Conservation (phyloP, 2,329 filamentous ascomycete genomes). For the Diaporthe sp. region DNA sequence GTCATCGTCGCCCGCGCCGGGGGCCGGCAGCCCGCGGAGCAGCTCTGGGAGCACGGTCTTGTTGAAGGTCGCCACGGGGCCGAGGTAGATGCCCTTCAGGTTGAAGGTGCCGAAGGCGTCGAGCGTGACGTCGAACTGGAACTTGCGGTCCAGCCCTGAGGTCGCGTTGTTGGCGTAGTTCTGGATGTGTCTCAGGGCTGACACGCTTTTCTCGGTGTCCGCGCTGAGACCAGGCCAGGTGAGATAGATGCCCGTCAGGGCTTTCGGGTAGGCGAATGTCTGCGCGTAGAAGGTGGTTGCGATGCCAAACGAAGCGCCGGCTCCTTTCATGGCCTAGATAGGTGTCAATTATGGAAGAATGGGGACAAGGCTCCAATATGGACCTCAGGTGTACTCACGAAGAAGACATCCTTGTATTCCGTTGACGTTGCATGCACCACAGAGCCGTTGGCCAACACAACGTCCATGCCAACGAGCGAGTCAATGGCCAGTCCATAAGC, state of each 20-base stretch:
- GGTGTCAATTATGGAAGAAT: not conserved
- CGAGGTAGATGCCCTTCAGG: slow-evolving; percentile 51
- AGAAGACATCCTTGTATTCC: slow-evolving; percentile 45
- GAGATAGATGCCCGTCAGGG: slow-evolving; percentile 54
- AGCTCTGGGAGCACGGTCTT: slow-evolving; percentile 45
- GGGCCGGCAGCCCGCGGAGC: slow-evolving; percentile 41
- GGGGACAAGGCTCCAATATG: not conserved
- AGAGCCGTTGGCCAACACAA: slow-evolving; percentile 55
- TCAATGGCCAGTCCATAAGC: slow-evolving; percentile 66
- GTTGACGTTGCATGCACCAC: slow-evolving; percentile 38
- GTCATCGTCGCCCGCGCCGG: slow-evolving; percentile 44
- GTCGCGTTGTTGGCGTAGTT: slow-evolving; percentile 48
- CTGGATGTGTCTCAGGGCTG: slow-evolving; percentile 45
- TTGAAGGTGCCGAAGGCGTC: slow-evolving; percentile 42
- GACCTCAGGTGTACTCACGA: slow-evolving; percentile 41
- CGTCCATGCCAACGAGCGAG: slow-evolving; percentile 60
- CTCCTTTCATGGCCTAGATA: slow-evolving; percentile 54
- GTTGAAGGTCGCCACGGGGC: slow-evolving; percentile 43
- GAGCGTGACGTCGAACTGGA: slow-evolving; percentile 47
- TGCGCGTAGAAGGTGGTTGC: slow-evolving; percentile 51
- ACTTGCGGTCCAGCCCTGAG: slow-evolving; percentile 45
- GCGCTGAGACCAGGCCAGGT: slow-evolving; percentile 38
- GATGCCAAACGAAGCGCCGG: slow-evolving; percentile 55
- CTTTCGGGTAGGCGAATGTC: slow-evolving; percentile 45
- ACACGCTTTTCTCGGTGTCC: slow-evolving; percentile 40